These are phyloP conservation scores for Euphorbia schlechtendalii DNA, from an alignment of 441 rosid species.

Conservation along the genomic window DNA sequence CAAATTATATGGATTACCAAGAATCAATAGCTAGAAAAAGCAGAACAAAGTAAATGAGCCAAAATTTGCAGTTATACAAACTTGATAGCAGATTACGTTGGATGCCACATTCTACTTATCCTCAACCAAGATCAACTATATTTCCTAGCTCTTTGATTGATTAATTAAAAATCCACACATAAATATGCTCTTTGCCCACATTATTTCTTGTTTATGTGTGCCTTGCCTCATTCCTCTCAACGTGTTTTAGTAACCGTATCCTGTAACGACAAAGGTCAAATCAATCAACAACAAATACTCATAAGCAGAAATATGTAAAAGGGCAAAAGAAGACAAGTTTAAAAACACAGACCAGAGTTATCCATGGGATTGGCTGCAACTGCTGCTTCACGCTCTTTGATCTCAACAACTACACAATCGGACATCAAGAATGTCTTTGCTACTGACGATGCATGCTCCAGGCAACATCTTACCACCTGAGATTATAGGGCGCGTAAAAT, in stretches of 20 bases:
- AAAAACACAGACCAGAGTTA: conserved; percentile 54
- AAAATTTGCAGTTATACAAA: background rate
- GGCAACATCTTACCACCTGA: conserved; percentile 95
- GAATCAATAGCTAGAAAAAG: background rate
- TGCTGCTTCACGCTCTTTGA: conserved; percentile 67
- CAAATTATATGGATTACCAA: background rate
- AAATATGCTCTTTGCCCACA: background rate
- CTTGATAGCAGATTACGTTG: conserved; percentile 13
- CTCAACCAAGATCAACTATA: too few species aligned
- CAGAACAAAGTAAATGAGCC: background rate
- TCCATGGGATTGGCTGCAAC: conserved; percentile 86
- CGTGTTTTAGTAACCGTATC: conserved; percentile 39
- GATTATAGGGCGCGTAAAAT: background rate
- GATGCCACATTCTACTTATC: conserved; percentile 15
- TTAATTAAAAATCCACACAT: conserved; percentile 19
- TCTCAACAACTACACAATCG: conserved; percentile 86
- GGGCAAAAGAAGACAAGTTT: background rate
- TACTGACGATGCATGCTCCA: conserved; percentile 90
- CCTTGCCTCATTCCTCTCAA: background rate
- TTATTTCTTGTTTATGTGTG: background rate
- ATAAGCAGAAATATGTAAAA: too few species aligned
- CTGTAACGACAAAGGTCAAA: conserved; percentile 21
- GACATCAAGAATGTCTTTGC: conserved; percentile 92
- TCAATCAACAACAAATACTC: too few species aligned
- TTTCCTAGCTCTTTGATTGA: background rate